A percentile compares a stretch with the other conserved stretches of the same genome.
Evolutionary conservation across 2,329 filamentous ascomycete genomes (phyloP).

Genomic region (Xylaria sp.): DNA sequence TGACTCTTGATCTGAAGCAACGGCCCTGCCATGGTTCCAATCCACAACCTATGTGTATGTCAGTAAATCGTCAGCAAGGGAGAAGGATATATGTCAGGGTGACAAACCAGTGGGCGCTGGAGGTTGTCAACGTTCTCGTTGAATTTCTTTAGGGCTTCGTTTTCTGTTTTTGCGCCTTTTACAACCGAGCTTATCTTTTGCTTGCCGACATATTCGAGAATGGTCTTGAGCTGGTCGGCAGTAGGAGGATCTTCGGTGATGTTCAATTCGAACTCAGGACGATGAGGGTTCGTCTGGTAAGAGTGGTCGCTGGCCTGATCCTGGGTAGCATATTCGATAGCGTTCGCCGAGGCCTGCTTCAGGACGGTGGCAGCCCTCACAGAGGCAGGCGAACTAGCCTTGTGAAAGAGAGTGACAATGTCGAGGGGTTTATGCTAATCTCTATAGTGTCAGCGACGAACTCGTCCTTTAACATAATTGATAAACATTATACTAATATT

Average conservation of each 20-base stretch:
- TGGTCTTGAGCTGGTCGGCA: constrained; percentile 81
- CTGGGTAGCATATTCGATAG: constrained; percentile 73
- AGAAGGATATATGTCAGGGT: not conserved
- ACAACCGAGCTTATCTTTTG: constrained; percentile 72
- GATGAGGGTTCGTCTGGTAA: constrained; percentile 63
- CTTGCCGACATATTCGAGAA: constrained; percentile 82
- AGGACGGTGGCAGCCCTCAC: constrained; percentile 78
- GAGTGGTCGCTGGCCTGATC: constrained; percentile 78
- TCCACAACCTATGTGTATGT: constrained; percentile 72
- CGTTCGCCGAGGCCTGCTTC: constrained; percentile 80
- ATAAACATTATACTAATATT: not conserved
- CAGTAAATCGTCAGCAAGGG: constrained; percentile 16
- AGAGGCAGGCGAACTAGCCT: constrained; percentile 78
- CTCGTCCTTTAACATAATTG: not conserved
- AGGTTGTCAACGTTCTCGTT: constrained; percentile 77
- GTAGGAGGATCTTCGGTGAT: constrained; percentile 85
- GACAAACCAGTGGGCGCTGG: constrained; percentile 78
- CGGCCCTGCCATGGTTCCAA: constrained; percentile 89
- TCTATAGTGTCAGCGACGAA: constrained; percentile 20
- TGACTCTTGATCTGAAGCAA: constrained; percentile 83
- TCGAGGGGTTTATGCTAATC: constrained; percentile 81
- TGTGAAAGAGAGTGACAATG: constrained; percentile 96
- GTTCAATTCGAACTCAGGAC: constrained; percentile 84
- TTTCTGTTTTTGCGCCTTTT: constrained; percentile 76
- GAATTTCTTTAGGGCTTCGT: constrained; percentile 83